Percentiles rank a stretch among this genome's conserved stretches.
Evolutionary conservation across 2,329 filamentous ascomycete species (phyloP).

Genomic region (Drechslerella dactyloides): DNA sequence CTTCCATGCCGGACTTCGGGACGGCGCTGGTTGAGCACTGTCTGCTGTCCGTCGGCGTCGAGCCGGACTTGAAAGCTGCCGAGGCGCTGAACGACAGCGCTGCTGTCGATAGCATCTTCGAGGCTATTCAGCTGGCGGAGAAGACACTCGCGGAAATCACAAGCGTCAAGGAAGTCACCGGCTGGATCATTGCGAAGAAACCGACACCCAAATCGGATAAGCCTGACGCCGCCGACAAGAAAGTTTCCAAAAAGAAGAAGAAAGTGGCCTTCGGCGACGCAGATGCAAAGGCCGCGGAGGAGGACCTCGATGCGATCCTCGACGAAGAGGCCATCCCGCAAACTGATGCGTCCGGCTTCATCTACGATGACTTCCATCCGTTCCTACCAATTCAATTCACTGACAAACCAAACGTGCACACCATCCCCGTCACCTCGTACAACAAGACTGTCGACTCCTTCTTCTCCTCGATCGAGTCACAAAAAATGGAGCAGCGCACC

Average conservation of each 20-base stretch:
- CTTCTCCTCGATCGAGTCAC: slow-evolving; percentile 93
- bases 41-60: slow-evolving; percentile 72
- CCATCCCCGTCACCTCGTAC: slow-evolving; percentile 81
- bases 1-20: slow-evolving; percentile 85
- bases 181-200: slow-evolving; percentile 85
- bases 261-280: slow-evolving; percentile 51
- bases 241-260: slow-evolving; percentile 52
- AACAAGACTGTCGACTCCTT: slow-evolving; percentile 96
- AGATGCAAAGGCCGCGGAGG: slow-evolving; percentile 56
- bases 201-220: slow-evolving; percentile 58
- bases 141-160: slow-evolving; percentile 73
- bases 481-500: slow-evolving; percentile 83
- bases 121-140: slow-evolving; percentile 73
- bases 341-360: slow-evolving; percentile 59
- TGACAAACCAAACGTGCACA: slow-evolving; percentile 68
- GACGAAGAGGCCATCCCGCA: slow-evolving; percentile 58
- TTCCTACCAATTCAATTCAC: slow-evolving; percentile 84
- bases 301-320: slow-evolving; percentile 49
- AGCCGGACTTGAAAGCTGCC: slow-evolving; percentile 70
- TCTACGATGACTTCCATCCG: slow-evolving; percentile 96
- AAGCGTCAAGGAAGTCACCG: slow-evolving; percentile 67
- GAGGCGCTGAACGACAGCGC: slow-evolving; percentile 72
- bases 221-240: slow-evolving; percentile 56
- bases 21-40: slow-evolving; percentile 87
- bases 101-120: slow-evolving; percentile 71